These are phyloP conservation scores for Fusarium albidum DNA, from an alignment of 2,329 filamentous ascomycete genomes.

Conservation along the genomic window DNA sequence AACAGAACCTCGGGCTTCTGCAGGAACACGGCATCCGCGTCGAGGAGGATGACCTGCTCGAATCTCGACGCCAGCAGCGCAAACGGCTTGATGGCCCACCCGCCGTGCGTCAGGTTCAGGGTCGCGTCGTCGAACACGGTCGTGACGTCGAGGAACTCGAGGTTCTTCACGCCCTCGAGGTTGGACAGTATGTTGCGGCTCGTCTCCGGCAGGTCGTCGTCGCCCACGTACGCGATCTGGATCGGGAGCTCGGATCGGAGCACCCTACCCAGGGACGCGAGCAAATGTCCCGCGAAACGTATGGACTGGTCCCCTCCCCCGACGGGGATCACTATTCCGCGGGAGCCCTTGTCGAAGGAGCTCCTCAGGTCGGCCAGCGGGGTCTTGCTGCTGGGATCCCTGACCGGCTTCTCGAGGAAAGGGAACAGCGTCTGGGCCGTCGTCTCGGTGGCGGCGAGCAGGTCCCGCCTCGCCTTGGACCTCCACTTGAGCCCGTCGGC, in stretches of 20 bases:
- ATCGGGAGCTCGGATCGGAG: constrained; percentile 45
- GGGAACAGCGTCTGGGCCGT: constrained; percentile 33
- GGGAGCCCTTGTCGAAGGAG: constrained; percentile 13
- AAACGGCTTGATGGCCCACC: constrained; percentile 54
- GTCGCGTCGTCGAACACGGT: constrained; percentile 45
- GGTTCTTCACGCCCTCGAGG: constrained; percentile 19
- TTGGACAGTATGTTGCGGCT: constrained; percentile 37
- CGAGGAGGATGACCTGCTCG: constrained; percentile 49
- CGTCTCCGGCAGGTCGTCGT: constrained; percentile 42
- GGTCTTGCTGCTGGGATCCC: constrained; percentile 5
- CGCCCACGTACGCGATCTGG: constrained; percentile 48
- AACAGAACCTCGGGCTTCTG: constrained; percentile 47
- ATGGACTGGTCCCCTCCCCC: constrained; percentile 42
- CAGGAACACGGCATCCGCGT: constrained; percentile 51
- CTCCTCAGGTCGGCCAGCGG: constrained; percentile 39
- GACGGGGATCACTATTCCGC: constrained; percentile 46
- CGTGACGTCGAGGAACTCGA: constrained; percentile 46
- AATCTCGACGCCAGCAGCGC: constrained; percentile 48
- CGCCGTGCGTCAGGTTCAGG: constrained; percentile 41
- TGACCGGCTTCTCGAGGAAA: constrained; percentile 27
- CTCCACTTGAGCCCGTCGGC: not conserved
- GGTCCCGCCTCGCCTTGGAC: not conserved
- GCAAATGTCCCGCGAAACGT: constrained; percentile 47
- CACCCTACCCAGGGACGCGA: constrained; percentile 43
- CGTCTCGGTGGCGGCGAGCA: constrained; percentile 8